phyloP scores from a whole-genome alignment of 2,329 filamentous ascomycete genomes.

The Pyrenochaeta sp. region DNA sequence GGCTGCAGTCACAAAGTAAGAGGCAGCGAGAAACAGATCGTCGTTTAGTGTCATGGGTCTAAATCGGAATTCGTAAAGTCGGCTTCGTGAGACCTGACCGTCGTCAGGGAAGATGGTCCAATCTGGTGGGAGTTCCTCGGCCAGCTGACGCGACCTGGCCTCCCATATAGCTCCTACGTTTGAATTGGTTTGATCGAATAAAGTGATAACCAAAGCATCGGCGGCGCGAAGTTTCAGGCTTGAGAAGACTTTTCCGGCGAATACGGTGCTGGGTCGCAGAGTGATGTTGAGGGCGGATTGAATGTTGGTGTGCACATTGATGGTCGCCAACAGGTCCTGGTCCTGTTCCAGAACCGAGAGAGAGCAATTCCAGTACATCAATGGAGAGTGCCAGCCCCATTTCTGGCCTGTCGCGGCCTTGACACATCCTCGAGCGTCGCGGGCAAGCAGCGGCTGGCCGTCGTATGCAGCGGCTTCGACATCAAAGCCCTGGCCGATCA shows the following conservation, averaged over 20 bases:
- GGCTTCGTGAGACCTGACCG: slow-evolving; percentile 62
- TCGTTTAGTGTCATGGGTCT: slow-evolving; percentile 74
- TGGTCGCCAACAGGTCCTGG: slow-evolving; percentile 69
- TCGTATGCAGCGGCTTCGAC: slow-evolving; percentile 1
- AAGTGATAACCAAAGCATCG: slow-evolving; percentile 79
- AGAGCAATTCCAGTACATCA: slow-evolving; percentile 80
- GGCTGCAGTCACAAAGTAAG: slow-evolving; percentile 68
- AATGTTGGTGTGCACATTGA: slow-evolving; percentile 69
- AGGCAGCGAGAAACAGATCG: slow-evolving; percentile 67
- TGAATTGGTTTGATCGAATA: slow-evolving; percentile 73
- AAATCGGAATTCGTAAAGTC: slow-evolving; percentile 80
- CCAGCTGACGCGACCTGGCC: slow-evolving; percentile 62
- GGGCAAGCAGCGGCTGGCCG: slow-evolving; percentile 7
- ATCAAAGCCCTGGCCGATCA: slow-evolving; percentile 62
- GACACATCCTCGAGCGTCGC: slow-evolving; percentile 30
- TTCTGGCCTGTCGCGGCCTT: slow-evolving; percentile 62
- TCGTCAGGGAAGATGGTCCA: slow-evolving; percentile 72
- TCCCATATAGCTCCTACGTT: slow-evolving; percentile 72
- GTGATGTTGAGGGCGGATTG: slow-evolving; percentile 76
- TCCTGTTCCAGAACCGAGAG: slow-evolving; percentile 66
- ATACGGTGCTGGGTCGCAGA: slow-evolving; percentile 78
- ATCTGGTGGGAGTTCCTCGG: slow-evolving; percentile 56
- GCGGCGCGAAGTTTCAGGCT: slow-evolving; percentile 72
- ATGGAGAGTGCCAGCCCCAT: slow-evolving; percentile 83
- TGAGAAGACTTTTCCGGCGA: slow-evolving; percentile 80